phyloP scores from a whole-genome alignment of 345 rosid genomes.

The Eucalyptus urophylla region DNA sequence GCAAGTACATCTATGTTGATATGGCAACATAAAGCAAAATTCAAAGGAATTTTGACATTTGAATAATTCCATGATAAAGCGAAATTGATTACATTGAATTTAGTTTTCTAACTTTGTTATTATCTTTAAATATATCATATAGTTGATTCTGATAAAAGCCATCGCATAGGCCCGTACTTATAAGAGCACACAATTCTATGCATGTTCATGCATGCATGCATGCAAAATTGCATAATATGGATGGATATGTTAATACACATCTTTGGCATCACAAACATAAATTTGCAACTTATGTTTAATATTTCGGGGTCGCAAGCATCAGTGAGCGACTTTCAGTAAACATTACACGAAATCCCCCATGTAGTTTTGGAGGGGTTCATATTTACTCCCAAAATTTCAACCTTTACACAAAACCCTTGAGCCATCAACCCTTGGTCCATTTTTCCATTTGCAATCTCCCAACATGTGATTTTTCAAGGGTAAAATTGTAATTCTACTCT shows the following conservation, averaged over 20 bases:
- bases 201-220: background rate
- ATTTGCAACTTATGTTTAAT: background rate
- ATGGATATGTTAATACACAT: background rate
- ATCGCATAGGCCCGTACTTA: no score
- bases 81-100: no score
- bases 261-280: background rate
- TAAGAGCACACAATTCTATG: background rate
- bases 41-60: no score
- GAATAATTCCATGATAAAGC: no score
- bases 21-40: no score
- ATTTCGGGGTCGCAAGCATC: background rate
- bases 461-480: background rate
- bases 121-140: no score
- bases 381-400: background rate
- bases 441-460: background rate
- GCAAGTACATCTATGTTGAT: background rate
- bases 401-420: background rate
- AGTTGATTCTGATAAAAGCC: background rate
- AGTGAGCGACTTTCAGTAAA: background rate
- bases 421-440: background rate
- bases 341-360: background rate
- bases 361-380: background rate
- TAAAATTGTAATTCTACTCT: no score
- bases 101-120: no score
- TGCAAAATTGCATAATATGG: no score